These are phyloP conservation scores for Jamesozyma lodderae DNA, from an alignment of 805 yeast genomes.

Conservation along the genomic window DNA sequence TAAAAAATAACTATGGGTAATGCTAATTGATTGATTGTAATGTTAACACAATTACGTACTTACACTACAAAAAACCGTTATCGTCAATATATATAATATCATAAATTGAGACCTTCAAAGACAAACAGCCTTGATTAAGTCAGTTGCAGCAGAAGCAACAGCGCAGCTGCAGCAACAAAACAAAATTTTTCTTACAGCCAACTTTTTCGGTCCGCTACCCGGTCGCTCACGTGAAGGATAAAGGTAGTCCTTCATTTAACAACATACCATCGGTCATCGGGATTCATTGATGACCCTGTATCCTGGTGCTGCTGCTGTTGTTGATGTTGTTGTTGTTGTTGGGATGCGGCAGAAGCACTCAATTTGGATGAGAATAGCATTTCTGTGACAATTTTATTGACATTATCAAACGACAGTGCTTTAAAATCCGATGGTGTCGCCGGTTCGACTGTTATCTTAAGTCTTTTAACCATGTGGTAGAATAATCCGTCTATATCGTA, in stretches of 20 bases:
- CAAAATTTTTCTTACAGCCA: conserved; percentile 2
- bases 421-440: too few species aligned
- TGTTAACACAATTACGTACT: too few species aligned
- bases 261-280: conserved; percentile 5
- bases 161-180: too few species aligned
- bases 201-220: not conserved
- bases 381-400: not conserved
- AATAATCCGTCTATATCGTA: conserved; percentile 25
- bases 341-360: not conserved
- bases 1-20: too few species aligned
- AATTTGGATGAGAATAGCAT: not conserved
- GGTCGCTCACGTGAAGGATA: not conserved
- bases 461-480: conserved; percentile 11
- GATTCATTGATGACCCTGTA: not conserved
- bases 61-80: too few species aligned
- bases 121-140: too few species aligned
- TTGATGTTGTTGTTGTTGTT: not conserved
- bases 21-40: too few species aligned
- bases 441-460: not conserved
- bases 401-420: too few species aligned
- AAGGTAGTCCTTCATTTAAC: conserved; percentile 1
- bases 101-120: too few species aligned
- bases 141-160: not conserved
- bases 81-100: too few species aligned
- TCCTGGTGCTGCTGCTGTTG: not conserved